Evolutionary conservation across 345 rosid genomes (phyloP), one percentile per base, ranked within the genome.

Genomic region (Citrus sinensis): DNA sequence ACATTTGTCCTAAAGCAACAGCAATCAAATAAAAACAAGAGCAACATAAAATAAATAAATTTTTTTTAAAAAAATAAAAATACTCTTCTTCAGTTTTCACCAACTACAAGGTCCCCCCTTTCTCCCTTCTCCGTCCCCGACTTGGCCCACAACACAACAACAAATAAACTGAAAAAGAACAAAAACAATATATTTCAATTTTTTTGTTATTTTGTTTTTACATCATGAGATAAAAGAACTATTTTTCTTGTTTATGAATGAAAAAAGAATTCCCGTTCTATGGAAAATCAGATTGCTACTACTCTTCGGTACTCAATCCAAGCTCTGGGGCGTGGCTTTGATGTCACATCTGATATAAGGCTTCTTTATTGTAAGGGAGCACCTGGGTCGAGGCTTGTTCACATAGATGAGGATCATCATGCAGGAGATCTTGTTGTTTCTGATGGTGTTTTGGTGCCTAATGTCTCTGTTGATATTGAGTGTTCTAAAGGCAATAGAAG

Each of bases 291-390:
- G 62, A 66, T 96, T 89, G 83, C 83, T 51, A 83, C 97, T 56
- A 96, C 97, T 67, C 87, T 94, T 39, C 87, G 69, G 73, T 92
- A 91, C 88, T 91, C 97, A 83, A 90, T 96, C 85, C 97, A 94
- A 81, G 97, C 99, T 83, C 29, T 96, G 84, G 99, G 98, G 66
- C 92, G 98, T 65, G 97, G 97, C 70, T 93, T 93, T 76, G 95
- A 93, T 86, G 99, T 96, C 51, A 92, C 98, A 77, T 96, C 97
- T 14, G 98, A 96, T 88, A 93, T 94, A 59, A 87, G 99, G 82
- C 91, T 96, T 78, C 82, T 96, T 9, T 96, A 93, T 76, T 96
- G 98, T 79, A 96, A 94, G 82, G 98, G 98, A 58, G 88, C 95
- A 71, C 87, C 97, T 81, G 99, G 94, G 88, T 91, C 97, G 37